phyloP scores from a whole-genome alignment of 2,329 filamentous ascomycete genomes.

The Colletotrichum tanaceti region DNA sequence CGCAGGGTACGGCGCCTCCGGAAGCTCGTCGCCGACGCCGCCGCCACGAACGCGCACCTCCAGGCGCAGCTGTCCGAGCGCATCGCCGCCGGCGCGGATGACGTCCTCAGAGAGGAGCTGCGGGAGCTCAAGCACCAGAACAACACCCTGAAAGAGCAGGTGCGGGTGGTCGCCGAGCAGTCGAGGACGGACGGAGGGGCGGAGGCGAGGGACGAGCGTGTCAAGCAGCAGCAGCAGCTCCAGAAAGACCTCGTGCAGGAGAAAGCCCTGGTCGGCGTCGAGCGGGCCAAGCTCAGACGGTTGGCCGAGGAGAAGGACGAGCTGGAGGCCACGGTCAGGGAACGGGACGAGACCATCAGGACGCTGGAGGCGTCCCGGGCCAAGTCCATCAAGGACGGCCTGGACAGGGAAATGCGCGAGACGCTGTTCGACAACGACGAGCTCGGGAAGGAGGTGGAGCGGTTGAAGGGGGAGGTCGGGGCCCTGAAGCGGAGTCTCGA shows the following conservation, averaged over 20 bases:
- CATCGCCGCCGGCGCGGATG: background rate
- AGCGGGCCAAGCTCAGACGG: background rate
- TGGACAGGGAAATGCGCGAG: constrained; percentile 15
- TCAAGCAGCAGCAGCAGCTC: background rate
- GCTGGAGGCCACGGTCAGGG: no score
- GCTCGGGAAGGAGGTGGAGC: background rate
- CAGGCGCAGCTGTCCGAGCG: background rate
- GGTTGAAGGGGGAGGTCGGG: background rate
- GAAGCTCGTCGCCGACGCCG: constrained; percentile 5
- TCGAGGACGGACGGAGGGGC: background rate
- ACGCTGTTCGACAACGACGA: background rate
- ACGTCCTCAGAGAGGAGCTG: background rate
- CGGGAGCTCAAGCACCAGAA: background rate
- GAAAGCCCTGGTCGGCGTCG: background rate
- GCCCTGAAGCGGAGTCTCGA: background rate
- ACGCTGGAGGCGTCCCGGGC: background rate
- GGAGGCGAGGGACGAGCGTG: background rate
- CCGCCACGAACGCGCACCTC: background rate
- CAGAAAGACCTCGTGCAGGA: background rate
- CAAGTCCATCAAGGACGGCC: constrained; percentile 1
- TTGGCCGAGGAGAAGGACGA: background rate
- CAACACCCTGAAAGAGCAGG: background rate
- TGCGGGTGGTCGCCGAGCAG: background rate
- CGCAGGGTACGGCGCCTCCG: constrained; percentile 2
- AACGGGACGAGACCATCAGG: background rate